phyloP scores from a whole-genome alignment of 2,329 filamentous ascomycete genomes.

The Colletotrichum theobromicola region DNA sequence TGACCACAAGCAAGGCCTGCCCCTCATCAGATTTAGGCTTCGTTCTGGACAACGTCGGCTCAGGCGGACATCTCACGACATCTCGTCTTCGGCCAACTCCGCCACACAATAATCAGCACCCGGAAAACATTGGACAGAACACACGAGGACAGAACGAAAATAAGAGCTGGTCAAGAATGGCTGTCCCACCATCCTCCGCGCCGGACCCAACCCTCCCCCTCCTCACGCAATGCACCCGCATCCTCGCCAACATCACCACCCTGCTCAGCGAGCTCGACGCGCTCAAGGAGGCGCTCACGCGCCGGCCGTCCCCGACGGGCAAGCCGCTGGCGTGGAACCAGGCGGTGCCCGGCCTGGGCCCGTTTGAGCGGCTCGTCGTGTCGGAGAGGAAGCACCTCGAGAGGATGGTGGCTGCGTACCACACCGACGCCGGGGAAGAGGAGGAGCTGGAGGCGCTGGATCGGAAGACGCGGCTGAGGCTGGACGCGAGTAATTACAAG shows the following conservation, averaged over 20 bases:
- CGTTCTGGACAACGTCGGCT: neutral
- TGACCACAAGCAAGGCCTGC: neutral
- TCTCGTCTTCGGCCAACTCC: neutral
- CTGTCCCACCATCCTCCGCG: neutral
- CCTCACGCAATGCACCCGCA: slow-evolving; percentile 10
- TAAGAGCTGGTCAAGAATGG: neutral
- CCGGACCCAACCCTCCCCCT: neutral
- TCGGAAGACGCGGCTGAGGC: neutral
- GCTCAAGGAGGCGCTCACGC: slow-evolving; percentile 16
- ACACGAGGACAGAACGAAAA: neutral
- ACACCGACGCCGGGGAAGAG: neutral
- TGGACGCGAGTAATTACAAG: slow-evolving; percentile 22
- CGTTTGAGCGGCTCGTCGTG: slow-evolving; percentile 17
- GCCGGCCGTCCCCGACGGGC: slow-evolving; percentile 6
- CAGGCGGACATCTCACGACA: neutral
- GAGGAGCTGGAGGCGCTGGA: slow-evolving; percentile 5
- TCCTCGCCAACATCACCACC: slow-evolving; percentile 1
- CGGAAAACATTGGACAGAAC: accelerated
- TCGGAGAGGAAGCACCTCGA: slow-evolving; percentile 21
- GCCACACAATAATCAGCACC: neutral
- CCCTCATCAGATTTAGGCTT: neutral
- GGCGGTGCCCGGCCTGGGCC: slow-evolving; percentile 15
- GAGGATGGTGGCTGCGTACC: slow-evolving; percentile 12
- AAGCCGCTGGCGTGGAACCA: slow-evolving; percentile 22
- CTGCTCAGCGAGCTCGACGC: slow-evolving; percentile 15